Evolutionary conservation across 768 basidiomycete genomes (phyloP).

Genomic region (Suillus fuscotomentosus): DNA sequence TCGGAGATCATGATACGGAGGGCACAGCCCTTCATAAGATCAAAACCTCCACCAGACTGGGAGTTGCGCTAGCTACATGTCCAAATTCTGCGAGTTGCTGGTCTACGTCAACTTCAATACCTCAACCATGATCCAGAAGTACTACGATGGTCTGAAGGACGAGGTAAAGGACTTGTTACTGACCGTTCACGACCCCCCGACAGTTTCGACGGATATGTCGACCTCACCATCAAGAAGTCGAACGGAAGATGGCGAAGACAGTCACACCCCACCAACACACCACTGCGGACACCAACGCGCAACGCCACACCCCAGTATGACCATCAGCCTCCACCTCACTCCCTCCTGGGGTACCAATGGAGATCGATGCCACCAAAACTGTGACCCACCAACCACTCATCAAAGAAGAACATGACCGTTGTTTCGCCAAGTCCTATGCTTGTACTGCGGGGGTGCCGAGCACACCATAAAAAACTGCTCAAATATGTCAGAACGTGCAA

Average conservation of each 20-base stretch:
- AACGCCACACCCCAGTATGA: rapidly evolving
- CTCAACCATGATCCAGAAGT: constrained; percentile 30
- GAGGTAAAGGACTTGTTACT: constrained; percentile 19
- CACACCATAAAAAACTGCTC: constrained; percentile 30
- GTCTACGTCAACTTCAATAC: constrained; percentile 7
- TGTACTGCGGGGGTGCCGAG: constrained; percentile 33
- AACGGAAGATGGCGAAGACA: constrained; percentile 10
- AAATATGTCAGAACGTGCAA: constrained; percentile 18
- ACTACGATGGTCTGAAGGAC: constrained; percentile 28
- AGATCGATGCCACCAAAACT: constrained; percentile 24
- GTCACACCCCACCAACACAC: too few relatives aligned
- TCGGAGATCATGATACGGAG: constrained; percentile 26
- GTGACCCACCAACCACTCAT: constrained; percentile 25
- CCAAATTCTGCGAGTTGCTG: constrained; percentile 25
- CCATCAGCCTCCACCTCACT: neutral
- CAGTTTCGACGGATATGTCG: constrained; percentile 18
- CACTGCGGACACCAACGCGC: too few relatives aligned
- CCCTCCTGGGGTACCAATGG: constrained; percentile 25
- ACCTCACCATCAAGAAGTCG: constrained; percentile 18
- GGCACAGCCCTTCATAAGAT: constrained; percentile 27
- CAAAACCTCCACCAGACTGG: constrained; percentile 31
- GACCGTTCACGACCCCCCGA: constrained; percentile 15
- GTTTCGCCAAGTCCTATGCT: constrained; percentile 28
- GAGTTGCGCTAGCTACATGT: constrained; percentile 25
- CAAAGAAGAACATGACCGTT: constrained; percentile 23